Percentiles rank a stretch among this genome's conserved stretches.
phyloP scores from a whole-genome alignment of 306 rosid genomes.

The Castanopsis chinensis region DNA sequence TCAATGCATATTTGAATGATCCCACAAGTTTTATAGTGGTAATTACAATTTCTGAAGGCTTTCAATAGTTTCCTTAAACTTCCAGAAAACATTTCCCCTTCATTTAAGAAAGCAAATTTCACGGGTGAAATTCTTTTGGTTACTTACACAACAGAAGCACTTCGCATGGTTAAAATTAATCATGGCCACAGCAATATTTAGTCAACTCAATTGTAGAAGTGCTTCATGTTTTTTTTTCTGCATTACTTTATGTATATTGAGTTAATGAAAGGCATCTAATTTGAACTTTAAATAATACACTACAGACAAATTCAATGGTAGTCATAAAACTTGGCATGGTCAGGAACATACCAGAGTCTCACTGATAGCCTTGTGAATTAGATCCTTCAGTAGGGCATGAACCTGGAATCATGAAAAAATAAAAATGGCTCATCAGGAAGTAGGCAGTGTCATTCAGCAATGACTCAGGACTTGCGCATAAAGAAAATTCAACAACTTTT shows the following conservation, averaged over 20 bases:
- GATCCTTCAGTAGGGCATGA: slow-evolving; percentile 67
- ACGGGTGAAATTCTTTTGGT: background rate
- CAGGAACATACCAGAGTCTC: slow-evolving; percentile 67
- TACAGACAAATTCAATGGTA: slow-evolving; percentile 8
- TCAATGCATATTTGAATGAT: background rate
- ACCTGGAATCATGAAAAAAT: slow-evolving; percentile 47
- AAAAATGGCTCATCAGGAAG: slow-evolving; percentile 16
- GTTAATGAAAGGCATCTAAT: background rate
- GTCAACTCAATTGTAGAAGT: background rate
- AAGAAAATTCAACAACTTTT: slow-evolving; percentile 3
- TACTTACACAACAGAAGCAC: background rate
- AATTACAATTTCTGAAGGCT: background rate
- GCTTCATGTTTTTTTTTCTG: background rate
- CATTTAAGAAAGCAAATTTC: background rate
- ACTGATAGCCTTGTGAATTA: slow-evolving; percentile 73
- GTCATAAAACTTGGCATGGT: slow-evolving; percentile 7
- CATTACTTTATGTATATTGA: background rate
- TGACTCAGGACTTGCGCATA: background rate
- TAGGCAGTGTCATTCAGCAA: background rate
- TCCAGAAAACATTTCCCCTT: background rate
- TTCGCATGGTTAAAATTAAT: background rate
- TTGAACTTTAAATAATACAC: background rate
- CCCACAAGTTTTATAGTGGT: background rate
- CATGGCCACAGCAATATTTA: background rate
- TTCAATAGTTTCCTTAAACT: background rate